Evolutionary conservation across 2,329 filamentous ascomycete species (phyloP).

Genomic region (Microdochium bolleyi): DNA sequence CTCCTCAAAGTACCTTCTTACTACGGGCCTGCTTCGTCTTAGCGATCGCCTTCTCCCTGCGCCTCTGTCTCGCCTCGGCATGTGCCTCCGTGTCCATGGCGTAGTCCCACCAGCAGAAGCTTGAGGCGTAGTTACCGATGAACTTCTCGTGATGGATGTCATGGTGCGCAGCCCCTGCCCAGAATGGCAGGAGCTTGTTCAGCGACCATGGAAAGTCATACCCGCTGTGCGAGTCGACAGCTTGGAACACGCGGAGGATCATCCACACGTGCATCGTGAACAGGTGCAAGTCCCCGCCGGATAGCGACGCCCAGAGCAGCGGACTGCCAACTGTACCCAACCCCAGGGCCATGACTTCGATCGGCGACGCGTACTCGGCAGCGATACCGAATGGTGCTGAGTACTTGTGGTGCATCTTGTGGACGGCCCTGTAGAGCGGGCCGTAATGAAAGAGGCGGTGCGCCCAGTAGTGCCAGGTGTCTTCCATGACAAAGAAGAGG

Average conservation of each 20-base stretch:
- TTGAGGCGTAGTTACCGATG: slow-evolving; percentile 95
- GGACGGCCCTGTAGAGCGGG: slow-evolving; percentile 89
- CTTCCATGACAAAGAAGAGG: slow-evolving; percentile 92
- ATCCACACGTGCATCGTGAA: slow-evolving; percentile 99
- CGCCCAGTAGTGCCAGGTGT: slow-evolving; percentile 97
- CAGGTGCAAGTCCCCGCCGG: slow-evolving; percentile 75
- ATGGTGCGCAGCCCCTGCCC: slow-evolving; percentile 95
- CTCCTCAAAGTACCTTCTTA: not conserved
- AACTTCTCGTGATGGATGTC: slow-evolving; percentile 98
- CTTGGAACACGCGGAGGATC: slow-evolving; percentile 84
- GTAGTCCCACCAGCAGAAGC: slow-evolving; percentile 99
- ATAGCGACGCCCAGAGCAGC: slow-evolving; percentile 75
- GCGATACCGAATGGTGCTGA: slow-evolving; percentile 96
- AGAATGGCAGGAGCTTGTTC: slow-evolving; percentile 93
- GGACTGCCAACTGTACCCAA: slow-evolving; percentile 77
- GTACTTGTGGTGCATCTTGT: slow-evolving; percentile 99
- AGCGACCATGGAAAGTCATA: slow-evolving; percentile 98
- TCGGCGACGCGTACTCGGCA: slow-evolving; percentile 94
- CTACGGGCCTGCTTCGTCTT: slow-evolving; percentile 34
- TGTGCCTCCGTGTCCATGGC: slow-evolving; percentile 88
- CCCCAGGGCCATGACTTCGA: slow-evolving; percentile 92
- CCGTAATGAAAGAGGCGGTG: slow-evolving; percentile 92
- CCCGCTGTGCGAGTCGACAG: slow-evolving; percentile 93
- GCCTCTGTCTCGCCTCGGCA: slow-evolving; percentile 74
- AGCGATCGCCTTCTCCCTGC: slow-evolving; percentile 69